These are phyloP conservation scores for Chamaenerion angustifolium DNA, from an alignment of 345 rosid species.

Conservation along the genomic window DNA sequence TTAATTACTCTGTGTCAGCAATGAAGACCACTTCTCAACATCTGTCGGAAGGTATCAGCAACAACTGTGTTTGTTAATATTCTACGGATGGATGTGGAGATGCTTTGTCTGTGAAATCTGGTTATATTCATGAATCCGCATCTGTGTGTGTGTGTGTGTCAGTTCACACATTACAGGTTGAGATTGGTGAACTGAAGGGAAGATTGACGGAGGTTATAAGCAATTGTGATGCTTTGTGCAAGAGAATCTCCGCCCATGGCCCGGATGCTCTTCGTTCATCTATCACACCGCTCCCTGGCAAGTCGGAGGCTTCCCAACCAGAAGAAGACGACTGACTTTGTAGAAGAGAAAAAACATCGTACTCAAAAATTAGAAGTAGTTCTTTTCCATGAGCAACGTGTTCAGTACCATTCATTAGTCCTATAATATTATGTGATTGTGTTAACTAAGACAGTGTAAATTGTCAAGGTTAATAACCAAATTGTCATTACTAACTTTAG, in stretches of 20 bases:
- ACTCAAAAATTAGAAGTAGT: no score
- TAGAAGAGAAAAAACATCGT: no score
- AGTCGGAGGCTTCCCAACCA: background rate
- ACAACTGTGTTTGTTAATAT: background rate
- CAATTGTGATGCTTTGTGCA: slow-evolving; percentile 67
- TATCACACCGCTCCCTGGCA: slow-evolving; percentile 30
- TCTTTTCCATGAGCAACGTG: no score
- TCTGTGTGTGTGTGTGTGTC: no score
- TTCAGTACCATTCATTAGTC: no score
- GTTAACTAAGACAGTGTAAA: no score
- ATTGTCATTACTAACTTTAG: no score
- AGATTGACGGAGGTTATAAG: slow-evolving; percentile 73
- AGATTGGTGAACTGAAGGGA: slow-evolving; percentile 85
- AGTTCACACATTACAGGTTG: slow-evolving; percentile 84
- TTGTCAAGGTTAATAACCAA: no score
- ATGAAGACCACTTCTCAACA: slow-evolving; percentile 69
- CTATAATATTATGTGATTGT: no score
- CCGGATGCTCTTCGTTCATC: slow-evolving; percentile 60
- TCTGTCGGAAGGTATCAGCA: slow-evolving; percentile 58
- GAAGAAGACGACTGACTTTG: no score
- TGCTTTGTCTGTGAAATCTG: no score
- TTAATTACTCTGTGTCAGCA: slow-evolving; percentile 54
- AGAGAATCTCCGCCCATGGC: slow-evolving; percentile 59
- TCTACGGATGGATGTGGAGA: fast-evolving
- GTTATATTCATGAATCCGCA: no score